These are phyloP conservation scores for Phytophthora palmivora DNA, from an alignment of 352 stramenopile genomes.

Conservation along the genomic window DNA sequence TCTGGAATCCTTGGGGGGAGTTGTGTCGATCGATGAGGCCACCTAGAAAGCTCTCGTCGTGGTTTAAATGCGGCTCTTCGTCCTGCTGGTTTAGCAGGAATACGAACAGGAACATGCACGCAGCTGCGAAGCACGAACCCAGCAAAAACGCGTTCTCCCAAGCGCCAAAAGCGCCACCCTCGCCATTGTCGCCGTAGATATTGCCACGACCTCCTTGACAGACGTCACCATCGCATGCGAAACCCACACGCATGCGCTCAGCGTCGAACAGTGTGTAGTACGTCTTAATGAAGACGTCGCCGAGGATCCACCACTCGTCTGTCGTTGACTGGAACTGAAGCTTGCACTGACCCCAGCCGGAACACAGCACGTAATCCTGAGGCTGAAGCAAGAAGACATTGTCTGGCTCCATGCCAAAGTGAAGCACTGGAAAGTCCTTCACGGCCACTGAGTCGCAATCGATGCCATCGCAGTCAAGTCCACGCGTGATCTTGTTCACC, in stretches of 20 bases:
- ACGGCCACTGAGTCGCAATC: constrained; percentile 62
- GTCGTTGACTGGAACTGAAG: constrained; percentile 80
- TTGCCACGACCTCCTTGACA: constrained; percentile 79
- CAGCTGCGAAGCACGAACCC: constrained; percentile 73
- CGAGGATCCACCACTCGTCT: constrained; percentile 91
- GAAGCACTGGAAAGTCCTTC: constrained; percentile 70
- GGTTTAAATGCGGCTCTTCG: constrained; percentile 40
- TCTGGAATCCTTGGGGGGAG: constrained; percentile 26
- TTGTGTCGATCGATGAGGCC: constrained; percentile 39
- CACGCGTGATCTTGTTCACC: constrained; percentile 61
- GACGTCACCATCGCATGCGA: constrained; percentile 83
- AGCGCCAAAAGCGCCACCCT: constrained; percentile 47
- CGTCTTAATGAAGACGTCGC: constrained; percentile 91
- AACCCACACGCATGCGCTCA: constrained; percentile 88
- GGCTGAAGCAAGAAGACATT: constrained; percentile 87
- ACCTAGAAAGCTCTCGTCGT: constrained; percentile 36
- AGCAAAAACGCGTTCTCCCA: constrained; percentile 77
- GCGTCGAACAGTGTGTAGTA: constrained; percentile 93
- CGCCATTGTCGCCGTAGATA: constrained; percentile 58
- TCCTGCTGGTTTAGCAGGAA: constrained; percentile 86
- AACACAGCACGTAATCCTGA: constrained; percentile 83
- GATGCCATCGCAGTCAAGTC: constrained; percentile 73
- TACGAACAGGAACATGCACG: constrained; percentile 82
- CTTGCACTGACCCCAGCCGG: constrained; percentile 73
- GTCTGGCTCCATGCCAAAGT: constrained; percentile 85